Conservation (phyloP, 2,329 filamentous ascomycete genomes). For the Fusarium heterosporum region DNA sequence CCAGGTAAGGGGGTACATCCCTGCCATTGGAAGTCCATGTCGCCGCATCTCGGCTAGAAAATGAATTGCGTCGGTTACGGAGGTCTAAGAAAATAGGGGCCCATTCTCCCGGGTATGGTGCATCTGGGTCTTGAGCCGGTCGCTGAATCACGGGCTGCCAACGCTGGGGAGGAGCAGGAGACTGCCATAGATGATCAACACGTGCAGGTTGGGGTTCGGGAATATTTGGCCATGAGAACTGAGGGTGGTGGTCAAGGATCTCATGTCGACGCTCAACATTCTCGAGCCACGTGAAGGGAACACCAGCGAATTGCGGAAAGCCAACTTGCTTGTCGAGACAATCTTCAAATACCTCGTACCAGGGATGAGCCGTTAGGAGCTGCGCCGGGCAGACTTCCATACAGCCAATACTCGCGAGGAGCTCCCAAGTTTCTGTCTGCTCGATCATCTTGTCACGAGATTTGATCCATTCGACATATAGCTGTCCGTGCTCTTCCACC, state of each 20-base stretch:
- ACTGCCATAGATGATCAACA: not conserved
- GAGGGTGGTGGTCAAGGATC: conserved; percentile 12
- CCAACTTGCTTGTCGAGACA: not conserved
- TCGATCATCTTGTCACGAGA: not conserved
- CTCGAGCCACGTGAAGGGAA: not conserved
- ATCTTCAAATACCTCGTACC: conserved; percentile 1
- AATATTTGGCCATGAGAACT: not conserved
- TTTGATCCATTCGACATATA: conserved; percentile 4
- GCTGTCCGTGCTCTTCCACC: not conserved
- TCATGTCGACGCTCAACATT: conserved; percentile 6
- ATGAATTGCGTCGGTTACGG: not conserved
- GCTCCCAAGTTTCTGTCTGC: conserved; percentile 11
- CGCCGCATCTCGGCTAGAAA: not conserved
- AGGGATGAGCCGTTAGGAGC: conserved; percentile 1
- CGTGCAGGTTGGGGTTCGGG: too few species aligned
- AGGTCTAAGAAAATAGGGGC: not conserved
- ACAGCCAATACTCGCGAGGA: conserved; percentile 6
- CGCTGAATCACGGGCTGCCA: not conserved
- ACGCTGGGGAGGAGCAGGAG: not conserved
- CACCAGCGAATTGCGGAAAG: not conserved
- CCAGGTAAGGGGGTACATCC: not conserved
- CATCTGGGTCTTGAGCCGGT: fast-evolving
- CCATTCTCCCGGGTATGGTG: not conserved
- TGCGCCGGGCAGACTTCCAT: conserved; percentile 30
- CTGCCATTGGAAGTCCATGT: not conserved